phyloP scores from a whole-genome alignment of 192 early-diverging fungal species.

The Backusella macrospora region DNA sequence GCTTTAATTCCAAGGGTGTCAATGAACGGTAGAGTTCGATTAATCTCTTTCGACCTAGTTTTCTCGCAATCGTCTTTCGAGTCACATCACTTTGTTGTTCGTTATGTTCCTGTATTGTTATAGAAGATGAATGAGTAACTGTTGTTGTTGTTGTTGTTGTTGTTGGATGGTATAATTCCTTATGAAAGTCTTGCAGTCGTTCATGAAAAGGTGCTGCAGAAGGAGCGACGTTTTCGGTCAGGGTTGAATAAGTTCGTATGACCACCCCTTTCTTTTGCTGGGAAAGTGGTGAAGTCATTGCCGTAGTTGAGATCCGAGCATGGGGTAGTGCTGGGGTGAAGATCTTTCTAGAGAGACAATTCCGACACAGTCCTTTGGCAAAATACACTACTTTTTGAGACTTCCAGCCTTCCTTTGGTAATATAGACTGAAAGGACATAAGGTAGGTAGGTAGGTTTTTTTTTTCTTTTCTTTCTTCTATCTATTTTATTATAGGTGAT shows the following conservation, averaged over 20 bases:
- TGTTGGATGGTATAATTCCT: not conserved
- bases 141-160: not conserved
- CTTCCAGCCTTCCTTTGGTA: conserved; percentile 18
- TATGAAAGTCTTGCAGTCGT: not conserved
- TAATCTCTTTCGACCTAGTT: conserved; percentile 4
- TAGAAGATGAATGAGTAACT: not conserved
- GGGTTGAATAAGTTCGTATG: not conserved
- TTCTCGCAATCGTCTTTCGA: not conserved
- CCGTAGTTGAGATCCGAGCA: not conserved
- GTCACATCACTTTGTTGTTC: not conserved
- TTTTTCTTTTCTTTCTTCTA: not conserved
- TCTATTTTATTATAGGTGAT: not conserved
- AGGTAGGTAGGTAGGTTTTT: not conserved
- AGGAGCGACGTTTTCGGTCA: not conserved
- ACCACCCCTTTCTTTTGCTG: not conserved
- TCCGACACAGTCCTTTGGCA: conserved; percentile 9
- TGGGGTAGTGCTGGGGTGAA: conserved; percentile 17
- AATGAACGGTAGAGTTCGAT: not conserved
- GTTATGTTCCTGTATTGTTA: not conserved
- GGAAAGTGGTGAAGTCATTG: not conserved
- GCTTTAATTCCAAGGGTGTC: conserved; percentile 1
- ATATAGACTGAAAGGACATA: conserved; percentile 21
- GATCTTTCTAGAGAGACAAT: conserved; percentile 10
- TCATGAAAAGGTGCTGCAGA: not conserved
- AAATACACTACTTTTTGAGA: conserved; percentile 15